A percentile compares a stretch with the other conserved stretches of the same genome.
phyloP scores from a whole-genome alignment of 768 basidiomycete species.

The Lepiota subincarnata region DNA sequence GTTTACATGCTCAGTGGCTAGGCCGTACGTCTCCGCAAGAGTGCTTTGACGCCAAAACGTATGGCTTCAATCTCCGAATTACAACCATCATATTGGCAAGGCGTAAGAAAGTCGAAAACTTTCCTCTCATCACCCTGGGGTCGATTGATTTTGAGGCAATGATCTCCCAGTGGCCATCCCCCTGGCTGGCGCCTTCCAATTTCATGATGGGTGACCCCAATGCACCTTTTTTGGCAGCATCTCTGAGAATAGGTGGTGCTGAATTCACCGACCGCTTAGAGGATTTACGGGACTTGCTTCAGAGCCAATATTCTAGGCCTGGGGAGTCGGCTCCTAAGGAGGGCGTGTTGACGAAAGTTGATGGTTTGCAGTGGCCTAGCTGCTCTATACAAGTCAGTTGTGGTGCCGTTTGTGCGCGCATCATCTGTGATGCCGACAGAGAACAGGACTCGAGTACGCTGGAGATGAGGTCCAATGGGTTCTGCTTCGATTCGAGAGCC shows the following conservation, averaged over 20 bases:
- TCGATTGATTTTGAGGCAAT: constrained; percentile 36
- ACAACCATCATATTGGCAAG: constrained; percentile 44
- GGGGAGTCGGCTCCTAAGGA: constrained; percentile 3
- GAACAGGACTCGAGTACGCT: constrained; percentile 44
- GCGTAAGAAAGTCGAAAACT: constrained; percentile 26
- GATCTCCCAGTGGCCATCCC: constrained; percentile 58
- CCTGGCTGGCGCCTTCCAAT: constrained; percentile 44
- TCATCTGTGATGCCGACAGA: constrained; percentile 43
- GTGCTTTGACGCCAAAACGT: constrained; percentile 44
- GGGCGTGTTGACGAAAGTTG: background rate
- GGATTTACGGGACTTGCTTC: constrained; percentile 40
- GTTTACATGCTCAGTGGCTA: constrained; percentile 49
- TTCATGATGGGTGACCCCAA: constrained; percentile 58
- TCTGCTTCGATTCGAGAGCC: constrained; percentile 30
- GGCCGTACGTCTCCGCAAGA: constrained; percentile 36
- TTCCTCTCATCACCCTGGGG: constrained; percentile 42
- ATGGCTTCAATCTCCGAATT: constrained; percentile 40
- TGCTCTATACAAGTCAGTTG: constrained; percentile 38
- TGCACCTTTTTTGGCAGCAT: constrained; percentile 49
- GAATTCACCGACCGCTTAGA: constrained; percentile 53
- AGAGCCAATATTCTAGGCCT: constrained; percentile 13
- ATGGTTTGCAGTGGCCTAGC: constrained; percentile 7
- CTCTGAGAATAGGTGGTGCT: constrained; percentile 38
- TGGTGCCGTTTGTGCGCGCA: constrained; percentile 45
- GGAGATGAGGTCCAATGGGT: constrained; percentile 55